These are phyloP conservation scores for Arabidopsis thaliana DNA, from an alignment of 345 rosid genomes.

Conservation along the genomic window DNA sequence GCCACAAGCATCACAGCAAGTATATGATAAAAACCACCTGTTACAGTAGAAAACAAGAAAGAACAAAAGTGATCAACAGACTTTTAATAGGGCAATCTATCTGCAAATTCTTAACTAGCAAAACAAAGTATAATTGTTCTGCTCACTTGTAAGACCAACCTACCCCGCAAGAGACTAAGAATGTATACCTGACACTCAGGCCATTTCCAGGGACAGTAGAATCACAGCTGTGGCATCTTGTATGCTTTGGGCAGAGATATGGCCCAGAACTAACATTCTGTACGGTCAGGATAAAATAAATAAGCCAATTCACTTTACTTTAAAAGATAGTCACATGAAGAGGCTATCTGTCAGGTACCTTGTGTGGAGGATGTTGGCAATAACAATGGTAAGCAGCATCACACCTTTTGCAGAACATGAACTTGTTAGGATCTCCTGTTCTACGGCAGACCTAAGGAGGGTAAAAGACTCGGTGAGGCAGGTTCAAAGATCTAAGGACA, in stretches of 20 bases:
- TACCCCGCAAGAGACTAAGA: conserved; percentile 20
- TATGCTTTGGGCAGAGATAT: conserved; percentile 95
- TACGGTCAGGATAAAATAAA: conserved; percentile 36
- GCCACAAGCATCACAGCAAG: conserved; percentile 99
- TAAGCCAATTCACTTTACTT: conserved; percentile 14
- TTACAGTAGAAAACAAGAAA: conserved; percentile 25
- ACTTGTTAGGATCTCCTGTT: conserved; percentile 97
- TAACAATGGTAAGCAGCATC: conserved; percentile 98
- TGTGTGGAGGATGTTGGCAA: conserved; percentile 99
- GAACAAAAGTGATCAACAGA: conserved; percentile 2
- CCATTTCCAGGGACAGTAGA: conserved; percentile 99
- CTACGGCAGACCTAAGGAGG: conserved; percentile 74
- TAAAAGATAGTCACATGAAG: conserved; percentile 25
- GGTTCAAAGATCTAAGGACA: conserved; percentile 14
- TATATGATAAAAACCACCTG: conserved; percentile 99
- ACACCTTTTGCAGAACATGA: conserved; percentile 97
- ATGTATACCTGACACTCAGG: conserved; percentile 85
- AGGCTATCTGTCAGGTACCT: conserved; percentile 55
- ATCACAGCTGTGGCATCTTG: conserved; percentile 96
- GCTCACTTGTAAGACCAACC: conserved; percentile 11
- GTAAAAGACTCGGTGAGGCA: conserved; percentile 26
- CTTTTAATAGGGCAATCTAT: conserved; percentile 8
- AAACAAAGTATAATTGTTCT: conserved; percentile 16
- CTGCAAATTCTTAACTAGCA: conserved; percentile 10
- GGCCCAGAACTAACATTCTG: conserved; percentile 98